phyloP scores from a whole-genome alignment of 306 rosid genomes.

The Clitoria ternatea region DNA sequence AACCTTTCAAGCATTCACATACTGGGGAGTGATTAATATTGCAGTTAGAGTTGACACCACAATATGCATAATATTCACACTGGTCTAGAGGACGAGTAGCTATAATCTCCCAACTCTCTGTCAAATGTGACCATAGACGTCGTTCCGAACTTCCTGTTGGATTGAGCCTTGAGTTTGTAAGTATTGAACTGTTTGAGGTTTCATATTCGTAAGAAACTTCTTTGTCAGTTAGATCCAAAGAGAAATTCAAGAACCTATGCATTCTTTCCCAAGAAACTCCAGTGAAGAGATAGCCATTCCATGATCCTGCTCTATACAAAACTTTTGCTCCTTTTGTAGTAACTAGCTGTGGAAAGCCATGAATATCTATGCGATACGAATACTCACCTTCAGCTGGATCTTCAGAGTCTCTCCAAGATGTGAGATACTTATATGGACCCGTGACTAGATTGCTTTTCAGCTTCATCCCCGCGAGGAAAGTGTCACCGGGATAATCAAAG shows the following conservation, averaged over 20 bases:
- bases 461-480: background rate
- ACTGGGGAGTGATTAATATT: background rate
- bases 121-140: background rate
- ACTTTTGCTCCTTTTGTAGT: background rate
- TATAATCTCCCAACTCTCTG: background rate
- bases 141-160: background rate
- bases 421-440: background rate
- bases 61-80: background rate
- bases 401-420: background rate
- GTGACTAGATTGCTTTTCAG: background rate
- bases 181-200: background rate
- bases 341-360: background rate
- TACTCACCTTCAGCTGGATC: background rate
- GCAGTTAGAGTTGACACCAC: constrained; percentile 5
- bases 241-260: background rate
- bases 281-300: background rate
- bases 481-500: background rate
- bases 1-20: constrained; percentile 19
- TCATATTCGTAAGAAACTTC: background rate
- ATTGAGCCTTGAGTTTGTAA: background rate
- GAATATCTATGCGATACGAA: background rate
- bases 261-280: background rate
- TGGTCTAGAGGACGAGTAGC: background rate
- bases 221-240: background rate
- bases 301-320: background rate